A percentile compares a stretch with the other conserved stretches of the same genome.
Evolutionary conservation across 2,329 filamentous ascomycete species (phyloP).

Genomic region (Fusarium incarnatum): DNA sequence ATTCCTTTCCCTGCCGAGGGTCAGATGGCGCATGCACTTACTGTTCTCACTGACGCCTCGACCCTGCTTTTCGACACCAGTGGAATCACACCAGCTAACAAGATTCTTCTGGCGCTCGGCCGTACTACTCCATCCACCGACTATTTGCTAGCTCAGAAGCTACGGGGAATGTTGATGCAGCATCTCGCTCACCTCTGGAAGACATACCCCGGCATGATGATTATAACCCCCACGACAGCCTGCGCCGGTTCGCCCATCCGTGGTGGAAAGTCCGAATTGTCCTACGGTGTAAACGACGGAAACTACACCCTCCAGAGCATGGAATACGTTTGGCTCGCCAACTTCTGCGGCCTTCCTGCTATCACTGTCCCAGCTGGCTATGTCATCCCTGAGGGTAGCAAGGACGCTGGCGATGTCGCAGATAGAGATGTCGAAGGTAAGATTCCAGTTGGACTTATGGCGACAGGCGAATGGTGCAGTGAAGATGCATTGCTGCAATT

Average conservation of each 20-base stretch:
- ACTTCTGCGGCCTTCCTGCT: constrained; percentile 62
- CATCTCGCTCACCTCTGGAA: constrained; percentile 76
- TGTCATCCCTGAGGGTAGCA: constrained; percentile 51
- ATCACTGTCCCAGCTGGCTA: constrained; percentile 61
- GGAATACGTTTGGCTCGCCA: constrained; percentile 64
- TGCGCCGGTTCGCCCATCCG: constrained; percentile 60
- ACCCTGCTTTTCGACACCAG: constrained; percentile 59
- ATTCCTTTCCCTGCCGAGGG: constrained; percentile 71
- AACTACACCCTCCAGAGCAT: constrained; percentile 60
- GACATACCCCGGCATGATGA: constrained; percentile 74
- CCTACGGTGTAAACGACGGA: constrained; percentile 59
- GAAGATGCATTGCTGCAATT: constrained; percentile 63
- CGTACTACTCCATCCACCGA: constrained; percentile 72
- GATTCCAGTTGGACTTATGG: constrained; percentile 67
- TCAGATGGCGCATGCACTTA: constrained; percentile 78
- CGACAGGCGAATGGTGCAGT: constrained; percentile 65
- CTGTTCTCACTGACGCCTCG: constrained; percentile 74
- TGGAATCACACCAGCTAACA: constrained; percentile 70
- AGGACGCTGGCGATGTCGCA: constrained; percentile 48
- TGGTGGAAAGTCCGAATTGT: constrained; percentile 50
- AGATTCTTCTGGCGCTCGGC: constrained; percentile 73
- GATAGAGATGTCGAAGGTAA: constrained; percentile 52
- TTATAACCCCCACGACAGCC: constrained; percentile 75
- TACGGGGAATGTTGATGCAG: constrained; percentile 75
- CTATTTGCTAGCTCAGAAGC: constrained; percentile 75